A percentile compares a stretch with the other conserved stretches of the same genome.
These are phyloP conservation scores for Xerocomus amazonicus DNA, from an alignment of 1,284 basidiomycete genomes.

Conservation along the genomic window DNA sequence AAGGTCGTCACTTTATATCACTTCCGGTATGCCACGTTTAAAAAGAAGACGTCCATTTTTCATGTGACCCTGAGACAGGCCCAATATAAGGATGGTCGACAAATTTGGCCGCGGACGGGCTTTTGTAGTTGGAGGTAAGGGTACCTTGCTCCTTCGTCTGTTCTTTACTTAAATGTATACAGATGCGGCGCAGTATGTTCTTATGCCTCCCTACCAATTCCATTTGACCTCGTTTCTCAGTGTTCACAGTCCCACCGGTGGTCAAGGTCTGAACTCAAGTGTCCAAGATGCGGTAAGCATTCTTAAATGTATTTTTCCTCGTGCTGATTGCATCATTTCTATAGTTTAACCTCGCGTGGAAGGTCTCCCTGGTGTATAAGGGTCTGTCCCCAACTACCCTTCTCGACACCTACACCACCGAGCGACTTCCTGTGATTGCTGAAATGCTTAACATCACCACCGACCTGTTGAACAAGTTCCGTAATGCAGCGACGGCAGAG, in stretches of 20 bases:
- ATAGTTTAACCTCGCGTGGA: conserved; percentile 43
- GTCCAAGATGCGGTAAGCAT: conserved; percentile 39
- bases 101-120: conserved; percentile 31
- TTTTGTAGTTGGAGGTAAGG: conserved; percentile 33
- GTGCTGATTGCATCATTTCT: background rate
- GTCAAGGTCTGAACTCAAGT: conserved; percentile 41
- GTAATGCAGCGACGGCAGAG: background rate
- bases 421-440: conserved; percentile 39
- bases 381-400: conserved; percentile 30
- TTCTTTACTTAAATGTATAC: background rate
- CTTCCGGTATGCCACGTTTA: conserved; percentile 23
- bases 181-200: conserved; percentile 2
- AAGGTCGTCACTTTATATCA: conserved; percentile 13
- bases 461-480: background rate
- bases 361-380: conserved; percentile 38
- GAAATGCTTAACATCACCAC: conserved; percentile 35
- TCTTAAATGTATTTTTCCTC: background rate
- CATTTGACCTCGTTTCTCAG: background rate
- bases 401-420: conserved; percentile 35
- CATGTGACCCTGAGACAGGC: conserved; percentile 13
- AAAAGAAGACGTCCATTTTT: background rate
- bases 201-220: background rate
- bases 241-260: conserved; percentile 14
- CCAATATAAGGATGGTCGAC: conserved; percentile 34
- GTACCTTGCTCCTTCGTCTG: background rate